A percentile compares a stretch with the other conserved stretches of the same genome.
These are phyloP conservation scores for Penicillium verhagenii DNA, from an alignment of 495 filamentous ascomycete species.

Conservation along the genomic window DNA sequence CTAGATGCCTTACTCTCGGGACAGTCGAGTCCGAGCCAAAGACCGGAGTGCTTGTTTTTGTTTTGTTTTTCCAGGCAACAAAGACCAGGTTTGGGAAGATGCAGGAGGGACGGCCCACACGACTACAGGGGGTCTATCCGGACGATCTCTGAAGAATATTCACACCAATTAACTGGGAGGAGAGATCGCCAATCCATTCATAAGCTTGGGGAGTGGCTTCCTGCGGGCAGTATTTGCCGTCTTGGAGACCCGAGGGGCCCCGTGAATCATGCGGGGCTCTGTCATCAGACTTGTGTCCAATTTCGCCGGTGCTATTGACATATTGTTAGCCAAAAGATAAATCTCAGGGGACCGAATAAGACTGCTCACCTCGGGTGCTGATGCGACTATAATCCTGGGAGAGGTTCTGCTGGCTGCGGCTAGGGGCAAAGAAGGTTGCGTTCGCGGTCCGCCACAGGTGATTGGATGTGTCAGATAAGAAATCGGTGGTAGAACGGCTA, in stretches of 20 bases:
- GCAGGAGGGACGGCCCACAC: conserved; percentile 6
- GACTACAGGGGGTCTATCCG: conserved; percentile 5
- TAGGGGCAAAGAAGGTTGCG: conserved; percentile 66
- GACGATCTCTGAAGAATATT: conserved; percentile 12
- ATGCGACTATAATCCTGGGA: conserved; percentile 63
- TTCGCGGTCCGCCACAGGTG: conserved; percentile 91
- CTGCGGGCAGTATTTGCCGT: conserved; percentile 57
- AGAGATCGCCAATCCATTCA: conserved; percentile 51
- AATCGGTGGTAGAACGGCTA: conserved; percentile 56
- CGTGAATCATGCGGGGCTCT: conserved; percentile 76
- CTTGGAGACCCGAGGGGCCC: conserved; percentile 65
- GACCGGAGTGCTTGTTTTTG: neutral
- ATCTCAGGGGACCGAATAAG: neutral
- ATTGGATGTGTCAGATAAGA: conserved; percentile 81
- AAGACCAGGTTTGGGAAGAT: neutral
- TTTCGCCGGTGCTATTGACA: conserved; percentile 66
- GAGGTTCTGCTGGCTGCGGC: conserved; percentile 55
- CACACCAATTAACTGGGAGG: conserved; percentile 37
- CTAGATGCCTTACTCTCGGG: neutral
- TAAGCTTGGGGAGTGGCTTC: conserved; percentile 75
- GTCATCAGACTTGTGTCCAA: conserved; percentile 85
- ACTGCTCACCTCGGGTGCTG: conserved; percentile 54
- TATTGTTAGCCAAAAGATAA: conserved; percentile 13
- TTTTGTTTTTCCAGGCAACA: conserved; percentile 8
- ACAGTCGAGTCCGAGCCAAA: neutral